phyloP scores from a whole-genome alignment of 2,329 filamentous ascomycete genomes.

The Dothistroma septosporum region DNA sequence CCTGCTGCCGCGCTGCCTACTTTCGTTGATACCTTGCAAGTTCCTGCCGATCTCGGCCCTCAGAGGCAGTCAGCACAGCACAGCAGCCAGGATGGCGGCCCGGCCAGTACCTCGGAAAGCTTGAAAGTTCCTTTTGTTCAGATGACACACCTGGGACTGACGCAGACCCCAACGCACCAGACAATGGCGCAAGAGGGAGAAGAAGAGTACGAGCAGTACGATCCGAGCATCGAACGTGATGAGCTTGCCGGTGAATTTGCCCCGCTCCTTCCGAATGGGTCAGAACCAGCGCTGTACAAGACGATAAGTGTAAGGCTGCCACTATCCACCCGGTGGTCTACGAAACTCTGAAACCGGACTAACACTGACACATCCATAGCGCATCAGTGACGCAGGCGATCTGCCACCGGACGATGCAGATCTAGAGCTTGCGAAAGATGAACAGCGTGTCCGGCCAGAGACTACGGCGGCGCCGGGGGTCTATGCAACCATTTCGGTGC shows the following conservation, averaged over 20 bases:
- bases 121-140: neutral
- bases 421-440: constrained; percentile 12
- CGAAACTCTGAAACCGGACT: neutral
- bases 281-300: constrained; percentile 16
- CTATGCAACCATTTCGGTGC: constrained; percentile 30
- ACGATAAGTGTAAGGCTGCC: constrained; percentile 20
- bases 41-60: neutral
- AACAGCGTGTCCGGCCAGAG: constrained; percentile 5
- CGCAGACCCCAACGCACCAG: neutral
- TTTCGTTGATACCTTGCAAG: neutral
- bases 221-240: neutral
- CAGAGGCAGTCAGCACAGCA: too few species aligned
- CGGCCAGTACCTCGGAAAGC: neutral
- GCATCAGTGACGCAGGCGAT: constrained; percentile 17
- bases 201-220: neutral
- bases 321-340: too few species aligned
- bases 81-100: neutral
- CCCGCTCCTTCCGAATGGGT: constrained; percentile 13
- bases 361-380: neutral
- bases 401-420: constrained; percentile 26
- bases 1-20: neutral
- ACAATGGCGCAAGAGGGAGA: neutral
- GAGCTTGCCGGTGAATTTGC: constrained; percentile 12
- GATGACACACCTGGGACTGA: neutral
- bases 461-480: constrained; percentile 14